Base-by-base conservation (phyloP, 257 asterid species). In the Leptodermis oblonga region DNA sequence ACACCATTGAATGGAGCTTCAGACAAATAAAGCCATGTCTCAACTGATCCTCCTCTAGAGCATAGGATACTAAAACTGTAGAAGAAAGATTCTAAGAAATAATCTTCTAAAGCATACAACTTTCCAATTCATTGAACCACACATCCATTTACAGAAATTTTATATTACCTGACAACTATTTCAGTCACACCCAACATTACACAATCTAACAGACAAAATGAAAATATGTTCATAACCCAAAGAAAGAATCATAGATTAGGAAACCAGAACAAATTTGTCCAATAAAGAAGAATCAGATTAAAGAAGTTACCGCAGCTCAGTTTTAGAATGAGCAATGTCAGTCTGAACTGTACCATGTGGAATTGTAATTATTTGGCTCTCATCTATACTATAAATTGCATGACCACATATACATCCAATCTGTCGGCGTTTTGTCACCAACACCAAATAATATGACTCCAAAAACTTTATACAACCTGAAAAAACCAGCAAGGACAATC, bases 281-380 rank as follows among this genome's bases (percentile, higher is more conserved):
- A 30, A 23, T 12, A 9, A 25, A 49, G 5, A 20, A 68, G 41
- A 58, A 45, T 18, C 76, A 36, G 77, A 36, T 34, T n/a, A n/a
- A n/a, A 73, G 73, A 65, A 71, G 75, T 80, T 89, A 89, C 99
- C 97, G 83, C 62, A 84, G 84, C 87, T 94, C 99, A 71, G 93
- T 87, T 89, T 89, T 94, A 33, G 97, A 94, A 85, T 94, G 96
- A 78, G 99, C 97, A 84, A 86, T 82, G 82, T 94, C 99, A 71
- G 97, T 86, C 76, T 91, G 99, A 80, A 91, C 99, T 1, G 99
- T 83, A 65, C 86, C 86, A 70, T 94, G 97, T 0, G 97, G 99
- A 76, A 94, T 82, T 30, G 93, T 84, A 74, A 94, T 89, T 58
- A 91, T 94, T 78, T 89, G 97, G 87, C 96, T 91, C 85, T 94